These are phyloP conservation scores for Trapa bicornis DNA, from an alignment of 345 rosid species.

Conservation along the genomic window DNA sequence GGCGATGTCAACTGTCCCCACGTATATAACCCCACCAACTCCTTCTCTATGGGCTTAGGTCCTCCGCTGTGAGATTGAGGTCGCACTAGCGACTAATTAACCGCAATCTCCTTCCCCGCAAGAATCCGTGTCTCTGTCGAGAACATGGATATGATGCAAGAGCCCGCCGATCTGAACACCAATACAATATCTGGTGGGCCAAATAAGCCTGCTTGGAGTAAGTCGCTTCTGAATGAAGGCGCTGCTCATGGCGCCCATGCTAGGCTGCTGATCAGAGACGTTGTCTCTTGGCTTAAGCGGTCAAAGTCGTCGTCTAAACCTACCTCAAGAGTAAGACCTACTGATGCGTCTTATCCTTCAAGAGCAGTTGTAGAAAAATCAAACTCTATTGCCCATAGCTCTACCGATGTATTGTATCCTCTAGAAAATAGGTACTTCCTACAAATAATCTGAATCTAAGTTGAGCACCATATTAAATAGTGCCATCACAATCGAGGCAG, in stretches of 20 bases:
- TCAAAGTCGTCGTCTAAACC: conserved; percentile 30
- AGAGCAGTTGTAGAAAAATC: conserved; percentile 31
- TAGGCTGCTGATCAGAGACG: conserved; percentile 38
- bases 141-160: conserved; percentile 14
- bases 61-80: no score
- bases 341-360: conserved; percentile 13
- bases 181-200: conserved; percentile 20
- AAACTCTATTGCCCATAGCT: conserved; percentile 26
- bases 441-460: conserved; percentile 22
- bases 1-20: no score
- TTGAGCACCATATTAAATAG: conserved; percentile 16
- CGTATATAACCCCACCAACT: no score
- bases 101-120: no score
- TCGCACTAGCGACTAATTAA: no score
- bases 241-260: conserved; percentile 16
- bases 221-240: conserved; percentile 17
- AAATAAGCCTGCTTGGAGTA: conserved; percentile 48
- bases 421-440: conserved; percentile 18
- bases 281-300: conserved; percentile 53
- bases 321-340: conserved; percentile 26
- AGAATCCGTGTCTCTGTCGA: background rate
- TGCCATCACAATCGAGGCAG: conserved; percentile 22
- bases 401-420: conserved; percentile 10
- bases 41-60: no score
- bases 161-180: conserved; percentile 16